Evolutionary conservation across 306 rosid genomes (phyloP).

Genomic region (Oxytropis ochrocephala): DNA sequence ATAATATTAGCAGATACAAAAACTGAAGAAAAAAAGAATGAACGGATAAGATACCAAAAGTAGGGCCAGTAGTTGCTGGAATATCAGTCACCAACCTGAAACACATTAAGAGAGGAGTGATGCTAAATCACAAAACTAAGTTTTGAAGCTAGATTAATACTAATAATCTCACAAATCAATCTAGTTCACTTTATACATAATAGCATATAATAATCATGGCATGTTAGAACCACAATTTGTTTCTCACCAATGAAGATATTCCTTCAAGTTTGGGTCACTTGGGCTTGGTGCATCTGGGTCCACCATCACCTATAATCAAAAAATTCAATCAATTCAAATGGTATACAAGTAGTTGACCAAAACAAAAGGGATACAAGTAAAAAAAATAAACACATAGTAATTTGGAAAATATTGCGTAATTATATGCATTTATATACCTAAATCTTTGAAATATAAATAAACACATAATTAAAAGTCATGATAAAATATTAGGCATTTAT

Average conservation of each 20-base stretch:
- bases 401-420: too few species aligned
- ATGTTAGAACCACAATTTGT: not conserved
- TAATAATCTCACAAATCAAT: not conserved
- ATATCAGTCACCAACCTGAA: slow-evolving; percentile 86
- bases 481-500: too few species aligned
- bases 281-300: slow-evolving; percentile 46
- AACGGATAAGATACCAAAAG: slow-evolving; percentile 38
- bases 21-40: not conserved
- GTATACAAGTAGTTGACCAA: not conserved
- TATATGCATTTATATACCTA: too few species aligned
- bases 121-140: not conserved
- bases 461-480: too few species aligned
- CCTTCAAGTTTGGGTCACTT: slow-evolving; percentile 32
- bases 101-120: not conserved
- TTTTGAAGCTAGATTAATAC: not conserved
- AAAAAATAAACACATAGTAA: too few species aligned
- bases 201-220: not conserved
- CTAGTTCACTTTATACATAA: not conserved
- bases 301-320: slow-evolving; percentile 15
- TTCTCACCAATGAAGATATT: slow-evolving; percentile 40
- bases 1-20: not conserved
- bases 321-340: not conserved
- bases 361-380: too few species aligned
- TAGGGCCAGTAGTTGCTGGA: slow-evolving; percentile 75
- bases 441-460: too few species aligned